These are phyloP conservation scores for Leccinum subrobustum DNA, from an alignment of 1,284 basidiomycete genomes.

Conservation along the genomic window DNA sequence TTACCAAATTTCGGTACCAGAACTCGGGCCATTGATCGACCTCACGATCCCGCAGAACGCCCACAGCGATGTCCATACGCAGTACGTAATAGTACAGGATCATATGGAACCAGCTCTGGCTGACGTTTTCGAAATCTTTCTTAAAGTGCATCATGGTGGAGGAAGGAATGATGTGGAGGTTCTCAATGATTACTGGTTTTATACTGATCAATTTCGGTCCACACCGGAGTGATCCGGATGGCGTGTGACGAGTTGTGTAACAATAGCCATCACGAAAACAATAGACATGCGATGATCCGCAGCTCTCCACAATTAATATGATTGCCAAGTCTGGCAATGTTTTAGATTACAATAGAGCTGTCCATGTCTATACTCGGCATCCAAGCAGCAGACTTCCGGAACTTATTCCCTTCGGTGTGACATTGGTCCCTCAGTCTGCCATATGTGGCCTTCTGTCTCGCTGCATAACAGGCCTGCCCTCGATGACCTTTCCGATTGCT, in stretches of 20 bases:
- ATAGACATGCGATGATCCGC: neutral
- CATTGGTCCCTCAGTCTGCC: neutral
- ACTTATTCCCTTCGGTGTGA: neutral
- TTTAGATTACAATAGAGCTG: neutral
- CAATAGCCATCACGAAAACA: neutral
- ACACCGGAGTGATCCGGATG: neutral
- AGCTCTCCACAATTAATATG: neutral
- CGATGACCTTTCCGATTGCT: neutral
- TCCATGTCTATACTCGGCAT: neutral
- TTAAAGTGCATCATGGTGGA: neutral
- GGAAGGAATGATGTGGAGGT: neutral
- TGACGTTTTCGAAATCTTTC: neutral
- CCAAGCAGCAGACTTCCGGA: neutral
- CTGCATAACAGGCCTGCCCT: neutral
- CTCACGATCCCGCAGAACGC: too few relatives aligned
- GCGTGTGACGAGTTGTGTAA: neutral
- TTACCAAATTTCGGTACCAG: neutral
- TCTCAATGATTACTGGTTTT: neutral
- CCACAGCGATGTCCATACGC: too few relatives aligned
- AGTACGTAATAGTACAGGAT: too few relatives aligned
- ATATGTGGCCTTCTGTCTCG: neutral
- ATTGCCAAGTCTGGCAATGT: neutral
- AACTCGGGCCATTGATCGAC: too few relatives aligned
- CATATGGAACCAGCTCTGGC: neutral
- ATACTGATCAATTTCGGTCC: neutral